A percentile compares a stretch with the other conserved stretches of the same genome.
phyloP scores from a whole-genome alignment of 2,329 filamentous ascomycete species.

The Botrytis paeoniae region DNA sequence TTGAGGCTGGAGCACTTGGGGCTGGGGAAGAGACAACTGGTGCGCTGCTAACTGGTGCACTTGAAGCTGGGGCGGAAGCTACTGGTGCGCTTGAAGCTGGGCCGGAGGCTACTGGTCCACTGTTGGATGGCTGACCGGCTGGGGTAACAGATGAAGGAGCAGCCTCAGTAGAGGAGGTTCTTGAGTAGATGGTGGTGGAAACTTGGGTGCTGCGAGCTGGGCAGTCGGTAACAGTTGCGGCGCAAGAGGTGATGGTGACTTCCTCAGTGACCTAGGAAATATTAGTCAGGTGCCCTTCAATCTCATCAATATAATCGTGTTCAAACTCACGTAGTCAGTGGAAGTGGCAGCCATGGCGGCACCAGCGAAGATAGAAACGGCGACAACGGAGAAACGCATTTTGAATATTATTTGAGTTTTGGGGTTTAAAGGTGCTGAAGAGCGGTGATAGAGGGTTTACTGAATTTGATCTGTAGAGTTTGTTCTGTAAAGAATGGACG shows the following conservation, averaged over 20 bases:
- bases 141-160: not conserved
- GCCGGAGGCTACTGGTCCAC: not conserved
- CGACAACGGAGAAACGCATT: slow-evolving; percentile 26
- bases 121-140: not conserved
- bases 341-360: slow-evolving; percentile 20
- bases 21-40: not conserved
- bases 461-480: slow-evolving; percentile 31
- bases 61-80: not conserved
- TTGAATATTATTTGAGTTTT: slow-evolving; percentile 20
- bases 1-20: not conserved
- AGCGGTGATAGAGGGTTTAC: slow-evolving; percentile 23
- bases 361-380: slow-evolving; percentile 22
- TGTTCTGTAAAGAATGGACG: slow-evolving; percentile 37
- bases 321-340: slow-evolving; percentile 15
- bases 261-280: slow-evolving; percentile 15
- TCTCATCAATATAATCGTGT: not conserved
- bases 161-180: not conserved
- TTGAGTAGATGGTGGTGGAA: slow-evolving; percentile 10
- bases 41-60: not conserved
- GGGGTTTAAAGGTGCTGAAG: slow-evolving; percentile 25
- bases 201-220: slow-evolving; percentile 20
- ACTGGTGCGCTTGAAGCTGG: not conserved
- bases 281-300: not conserved
- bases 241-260: slow-evolving; percentile 21
- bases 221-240: slow-evolving; percentile 20